Percentiles rank a stretch among this genome's conserved stretches.
These are phyloP conservation scores for Brassica carinata DNA, from an alignment of 345 rosid genomes.

Conservation along the genomic window DNA sequence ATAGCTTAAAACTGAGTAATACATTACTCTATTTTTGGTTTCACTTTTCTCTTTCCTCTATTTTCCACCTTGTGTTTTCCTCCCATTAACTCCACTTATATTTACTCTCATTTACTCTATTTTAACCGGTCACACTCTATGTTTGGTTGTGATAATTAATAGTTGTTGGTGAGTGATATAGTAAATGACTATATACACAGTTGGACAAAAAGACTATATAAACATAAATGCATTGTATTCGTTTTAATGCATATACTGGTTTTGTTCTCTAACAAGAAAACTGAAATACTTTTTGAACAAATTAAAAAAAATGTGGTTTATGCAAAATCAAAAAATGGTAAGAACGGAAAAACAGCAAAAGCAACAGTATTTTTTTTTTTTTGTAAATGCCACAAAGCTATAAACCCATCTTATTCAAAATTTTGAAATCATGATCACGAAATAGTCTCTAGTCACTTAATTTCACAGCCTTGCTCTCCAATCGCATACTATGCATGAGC, in stretches of 20 bases:
- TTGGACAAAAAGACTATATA: background rate
- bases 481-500: background rate
- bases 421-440: background rate
- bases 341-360: background rate
- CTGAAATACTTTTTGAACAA: too few relatives aligned
- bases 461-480: background rate
- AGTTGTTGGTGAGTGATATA: slow-evolving; percentile 3
- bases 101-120: too few relatives aligned
- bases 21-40: too few relatives aligned
- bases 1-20: too few relatives aligned
- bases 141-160: slow-evolving; percentile 6
- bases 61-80: too few relatives aligned
- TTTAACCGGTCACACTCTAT: background rate
- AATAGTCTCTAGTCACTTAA: too few relatives aligned
- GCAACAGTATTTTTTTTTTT: background rate
- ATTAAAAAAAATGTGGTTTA: too few relatives aligned
- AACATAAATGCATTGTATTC: background rate
- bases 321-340: too few relatives aligned
- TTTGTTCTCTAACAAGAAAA: too few relatives aligned
- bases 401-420: background rate
- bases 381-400: background rate
- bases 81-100: too few relatives aligned
- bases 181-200: background rate
- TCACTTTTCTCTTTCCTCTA: too few relatives aligned
- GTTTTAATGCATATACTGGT: too few relatives aligned